Percentiles rank a stretch among this genome's conserved stretches.
phyloP scores from a whole-genome alignment of 352 stramenopile genomes.

The Pythium aquatile region DNA sequence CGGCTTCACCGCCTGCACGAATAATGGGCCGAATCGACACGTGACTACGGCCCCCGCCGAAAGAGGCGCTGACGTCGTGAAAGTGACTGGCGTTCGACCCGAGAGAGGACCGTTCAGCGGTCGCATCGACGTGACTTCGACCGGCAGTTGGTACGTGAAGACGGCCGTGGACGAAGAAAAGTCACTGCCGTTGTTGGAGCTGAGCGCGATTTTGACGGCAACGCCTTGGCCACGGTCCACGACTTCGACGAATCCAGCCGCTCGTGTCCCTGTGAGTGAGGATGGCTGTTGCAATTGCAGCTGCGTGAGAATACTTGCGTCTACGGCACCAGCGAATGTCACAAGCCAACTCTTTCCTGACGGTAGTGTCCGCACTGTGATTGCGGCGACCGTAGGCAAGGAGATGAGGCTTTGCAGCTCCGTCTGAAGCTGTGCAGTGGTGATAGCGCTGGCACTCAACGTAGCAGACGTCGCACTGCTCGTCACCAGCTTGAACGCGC shows the following conservation, averaged over 20 bases:
- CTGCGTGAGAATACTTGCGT: constrained; percentile 6
- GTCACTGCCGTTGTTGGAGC: constrained; percentile 34
- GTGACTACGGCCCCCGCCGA: constrained; percentile 27
- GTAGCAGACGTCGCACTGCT: neutral
- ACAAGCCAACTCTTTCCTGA: constrained; percentile 25
- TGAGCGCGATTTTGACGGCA: constrained; percentile 29
- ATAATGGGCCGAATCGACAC: constrained; percentile 54
- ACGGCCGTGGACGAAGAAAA: constrained; percentile 30
- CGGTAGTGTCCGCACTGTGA: neutral
- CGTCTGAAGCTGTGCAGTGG: constrained; percentile 18
- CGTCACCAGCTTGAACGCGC: constrained; percentile 24
- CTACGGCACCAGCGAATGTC: constrained; percentile 23
- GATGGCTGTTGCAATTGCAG: constrained; percentile 16
- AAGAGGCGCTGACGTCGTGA: constrained; percentile 31
- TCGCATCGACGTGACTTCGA: constrained; percentile 34
- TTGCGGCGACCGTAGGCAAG: neutral
- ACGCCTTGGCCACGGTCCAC: constrained; percentile 26
- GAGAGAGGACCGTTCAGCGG: constrained; percentile 48
- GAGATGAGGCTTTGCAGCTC: constrained; percentile 24
- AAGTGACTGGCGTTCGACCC: constrained; percentile 56
- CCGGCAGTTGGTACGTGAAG: constrained; percentile 46
- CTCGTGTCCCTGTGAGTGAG: constrained; percentile 26
- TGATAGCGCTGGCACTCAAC: constrained; percentile 10
- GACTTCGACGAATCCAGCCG: constrained; percentile 15
- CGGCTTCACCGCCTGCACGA: constrained; percentile 28